Evolutionary conservation across 441 rosid genomes (phyloP), one percentile per base, ranked within the genome.

Genomic region (Syzygium syzygioides): DNA sequence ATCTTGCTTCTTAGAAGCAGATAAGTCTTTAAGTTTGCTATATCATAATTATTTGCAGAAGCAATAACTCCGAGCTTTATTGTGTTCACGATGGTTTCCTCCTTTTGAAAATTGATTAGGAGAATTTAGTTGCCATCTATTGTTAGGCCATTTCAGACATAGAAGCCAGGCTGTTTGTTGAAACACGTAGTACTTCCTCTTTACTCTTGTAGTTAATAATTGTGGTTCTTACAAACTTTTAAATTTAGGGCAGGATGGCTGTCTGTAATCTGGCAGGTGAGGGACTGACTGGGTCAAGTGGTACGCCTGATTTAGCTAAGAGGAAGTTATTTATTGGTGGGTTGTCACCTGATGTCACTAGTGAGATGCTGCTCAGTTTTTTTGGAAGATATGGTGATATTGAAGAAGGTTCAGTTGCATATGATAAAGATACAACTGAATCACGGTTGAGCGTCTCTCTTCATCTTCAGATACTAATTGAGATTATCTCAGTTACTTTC

Each of bases 391-490:
- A 94, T 86, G 96, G 97, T 50, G 95, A 93, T 66, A 95, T 95
- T 87, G 96, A 94, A 90, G 96, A 94, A 94, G 96, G 97, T 79
- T 94, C 96, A 48, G 96, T 95, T 80, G 97, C 96, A 68, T 95
- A 95, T 89, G 95, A 94, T 90, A 95, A 95, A 90, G 95, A 94
- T 86, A 92, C 97, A 76, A 92, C 94, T 91, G 96, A 92, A 91
- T 94, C 97, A 86, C 97, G 97, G 97, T 87, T 52, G 55, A 68
- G 56, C 4, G 41, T 64, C 41, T 53, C 12, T 57, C 53, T 76
- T 76, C 9, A 76, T 85, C 87, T 55, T 85, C 87, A 55, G 87
- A 85, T 55, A 37, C 64, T 85, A 59, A 37, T 85, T 23, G 45
- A 54, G 66, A 59, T 56, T 85, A 34, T 59, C 48, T 55, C 50